These are phyloP conservation scores for Hypoxylon crocopeplum DNA, from an alignment of 495 filamentous ascomycete species.

Conservation along the genomic window DNA sequence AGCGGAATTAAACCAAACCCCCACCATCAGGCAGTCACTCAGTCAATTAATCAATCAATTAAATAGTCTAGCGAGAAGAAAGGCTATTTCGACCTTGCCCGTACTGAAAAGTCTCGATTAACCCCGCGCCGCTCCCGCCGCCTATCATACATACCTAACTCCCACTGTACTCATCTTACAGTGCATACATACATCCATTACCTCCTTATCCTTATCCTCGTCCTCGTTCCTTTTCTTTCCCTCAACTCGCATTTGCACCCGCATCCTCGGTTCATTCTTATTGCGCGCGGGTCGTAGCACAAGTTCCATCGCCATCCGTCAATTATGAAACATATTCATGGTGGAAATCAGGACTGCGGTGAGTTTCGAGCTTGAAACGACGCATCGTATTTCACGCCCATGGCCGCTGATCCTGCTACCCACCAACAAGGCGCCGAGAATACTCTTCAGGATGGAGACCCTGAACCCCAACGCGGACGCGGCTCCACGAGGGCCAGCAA, in stretches of 20 bases:
- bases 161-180: not conserved
- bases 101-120: not conserved
- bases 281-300: conserved; percentile 33
- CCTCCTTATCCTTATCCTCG: conserved; percentile 10
- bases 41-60: no score
- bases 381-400: conserved; percentile 24
- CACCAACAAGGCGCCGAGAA: conserved; percentile 50
- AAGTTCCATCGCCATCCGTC: conserved; percentile 33
- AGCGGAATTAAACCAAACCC: conserved; percentile 14
- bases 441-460: conserved; percentile 47
- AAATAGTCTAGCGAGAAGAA: no score
- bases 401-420: conserved; percentile 35
- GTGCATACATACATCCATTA: not conserved
- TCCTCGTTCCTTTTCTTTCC: conserved; percentile 9
- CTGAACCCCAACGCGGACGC: conserved; percentile 39
- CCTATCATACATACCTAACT: not conserved
- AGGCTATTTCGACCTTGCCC: no score
- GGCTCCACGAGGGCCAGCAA: conserved; percentile 36
- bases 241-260: conserved; percentile 6
- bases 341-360: conserved; percentile 55
- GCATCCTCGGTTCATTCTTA: conserved; percentile 1
- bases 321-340: conserved; percentile 59
- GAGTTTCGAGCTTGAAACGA: conserved; percentile 41
- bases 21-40: no score
- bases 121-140: conserved; percentile 15